Evolutionary conservation across 345 rosid genomes (phyloP), one percentile per base, ranked within the genome.

Genomic region (Populus davidiana): DNA sequence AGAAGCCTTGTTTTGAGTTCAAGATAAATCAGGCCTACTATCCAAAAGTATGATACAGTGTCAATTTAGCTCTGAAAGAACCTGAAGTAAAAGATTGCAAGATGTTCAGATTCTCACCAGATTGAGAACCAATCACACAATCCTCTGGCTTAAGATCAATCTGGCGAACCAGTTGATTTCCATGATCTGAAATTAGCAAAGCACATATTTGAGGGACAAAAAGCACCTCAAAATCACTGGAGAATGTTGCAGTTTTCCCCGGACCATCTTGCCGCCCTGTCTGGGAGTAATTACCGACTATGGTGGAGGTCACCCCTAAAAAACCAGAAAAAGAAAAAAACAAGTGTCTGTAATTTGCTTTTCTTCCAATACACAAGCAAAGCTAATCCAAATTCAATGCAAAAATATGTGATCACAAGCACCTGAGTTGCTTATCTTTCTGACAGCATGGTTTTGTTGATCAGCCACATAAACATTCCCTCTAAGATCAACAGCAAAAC

Each of bases 381-480:
- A 14, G 11, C 33, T 6, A 13, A 76, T 17, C 20, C 50, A 61
- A 20, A 59, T 67, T 2, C 63, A 33, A 21, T 11, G 29, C 36
- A 18, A 80, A 39, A 29, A 20, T 69, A 68, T 43, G 66, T 25
- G 77, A 52, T 39, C 29, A 31, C 20, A 29, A 43, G 36, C 59
- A 92, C 94, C 94, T 76, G 89, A 86, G 70, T 71, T 70, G 36
- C 83, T 85, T 72, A 92, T 90, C 85, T 90, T 90, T 78, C 92
- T 88, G 36, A 92, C 91, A 39, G 72, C 89, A 41, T 81, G 70
- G 71, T 92, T 90, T 63, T 11, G 71, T 81, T 47, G 81, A 81
- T 92, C 97, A 77, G 93, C 91, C 69, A 92, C 91, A 77, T 92
- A 92, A 7, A 90, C 73, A 78, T 92, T 90, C 36, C 94, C 97